Evolutionary conservation across 768 basidiomycete genomes (phyloP), one percentile per base, ranked within the genome.

Genomic region (Glaciozyma antarctica): DNA sequence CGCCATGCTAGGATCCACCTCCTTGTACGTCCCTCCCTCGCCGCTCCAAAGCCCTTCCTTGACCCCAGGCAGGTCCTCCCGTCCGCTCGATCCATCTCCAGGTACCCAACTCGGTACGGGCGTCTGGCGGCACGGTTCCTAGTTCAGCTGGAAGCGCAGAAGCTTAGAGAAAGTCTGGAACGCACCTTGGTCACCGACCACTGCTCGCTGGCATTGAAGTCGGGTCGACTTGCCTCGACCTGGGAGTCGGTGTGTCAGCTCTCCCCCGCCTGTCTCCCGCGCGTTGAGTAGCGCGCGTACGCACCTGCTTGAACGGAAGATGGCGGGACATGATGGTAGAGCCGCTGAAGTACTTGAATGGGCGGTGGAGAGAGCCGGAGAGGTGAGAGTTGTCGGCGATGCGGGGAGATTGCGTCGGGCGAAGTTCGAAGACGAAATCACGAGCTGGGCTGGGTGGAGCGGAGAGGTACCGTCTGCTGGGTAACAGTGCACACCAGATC

Each of bases 91-190:
- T 21, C 71, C 71, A 12, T 61, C 53, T 0, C 67, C 69, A 48
- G 69, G 54, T 10, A 48, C 28, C 73, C 73, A 73, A 17, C 56
- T 47, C 9, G 72, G 71, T 10, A 58, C 47, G 30, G 69, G 69
- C 12, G 62, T 62, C 62, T 65, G 60, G 22, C 38, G 38, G 38
- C 13, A 15, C 38, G 38, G 13, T 2, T 41, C 38, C 13, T 41
- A 2, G 10, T 41, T 41, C 13, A 41, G 38, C 13, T 15, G 5
- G 38, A 5, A 15, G 38, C 8, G 13, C 12, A 41, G 38, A 4
- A 41, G 38, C 38, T 41, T 2, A 10, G 38, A 12, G 5, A 13
- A 43, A 8, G 24, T 1, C 16, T 22, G 3, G 17, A 22, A 38
- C 61, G 43, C 32, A 62, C 65, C 61, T 69, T 61, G 32, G 51